Percentiles rank a stretch among this genome's conserved stretches.
Evolutionary conservation across 495 filamentous ascomycete genomes (phyloP).

Genomic region (Jackrogersella minutella): DNA sequence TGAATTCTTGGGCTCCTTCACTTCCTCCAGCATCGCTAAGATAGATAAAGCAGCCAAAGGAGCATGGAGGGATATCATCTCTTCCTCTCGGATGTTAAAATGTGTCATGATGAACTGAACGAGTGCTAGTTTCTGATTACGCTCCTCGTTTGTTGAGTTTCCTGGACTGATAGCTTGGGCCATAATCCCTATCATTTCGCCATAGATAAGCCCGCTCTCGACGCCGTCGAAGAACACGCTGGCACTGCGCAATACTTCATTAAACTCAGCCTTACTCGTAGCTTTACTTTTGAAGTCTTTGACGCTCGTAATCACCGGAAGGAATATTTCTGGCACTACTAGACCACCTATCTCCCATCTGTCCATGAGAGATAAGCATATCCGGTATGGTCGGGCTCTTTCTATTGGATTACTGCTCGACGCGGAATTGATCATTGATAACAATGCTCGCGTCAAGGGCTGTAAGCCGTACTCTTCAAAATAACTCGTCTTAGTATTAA

Average conservation of each 20-base stretch:
- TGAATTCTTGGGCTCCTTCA: constrained; percentile 42
- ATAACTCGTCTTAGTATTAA: constrained; percentile 68
- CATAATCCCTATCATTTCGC: constrained; percentile 71
- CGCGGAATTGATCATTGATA: constrained; percentile 73
- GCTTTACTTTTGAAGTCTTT: constrained; percentile 70
- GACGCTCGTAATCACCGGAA: constrained; percentile 82
- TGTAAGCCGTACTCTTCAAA: constrained; percentile 81
- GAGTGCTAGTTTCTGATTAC: constrained; percentile 69
- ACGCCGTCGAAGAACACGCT: constrained; percentile 97
- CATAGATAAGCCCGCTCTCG: constrained; percentile 92
- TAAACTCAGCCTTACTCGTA: constrained; percentile 68
- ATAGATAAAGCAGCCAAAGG: constrained; percentile 76
- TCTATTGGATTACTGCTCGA: constrained; percentile 66
- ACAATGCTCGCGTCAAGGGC: constrained; percentile 75
- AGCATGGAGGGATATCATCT: constrained; percentile 89
- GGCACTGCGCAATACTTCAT: constrained; percentile 90
- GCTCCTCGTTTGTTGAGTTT: constrained; percentile 50
- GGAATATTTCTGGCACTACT: constrained; percentile 85
- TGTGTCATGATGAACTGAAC: constrained; percentile 82
- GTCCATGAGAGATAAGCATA: constrained; percentile 96
- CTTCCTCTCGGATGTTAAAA: constrained; percentile 95
- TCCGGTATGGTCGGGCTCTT: constrained; percentile 84
- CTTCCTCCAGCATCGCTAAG: constrained; percentile 66
- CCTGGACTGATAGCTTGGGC: constrained; percentile 62
- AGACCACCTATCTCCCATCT: constrained; percentile 94